Percentiles rank a stretch among this genome's conserved stretches.
phyloP scores from a whole-genome alignment of 106 monocot genomes.

The Ottelia alismoides region DNA sequence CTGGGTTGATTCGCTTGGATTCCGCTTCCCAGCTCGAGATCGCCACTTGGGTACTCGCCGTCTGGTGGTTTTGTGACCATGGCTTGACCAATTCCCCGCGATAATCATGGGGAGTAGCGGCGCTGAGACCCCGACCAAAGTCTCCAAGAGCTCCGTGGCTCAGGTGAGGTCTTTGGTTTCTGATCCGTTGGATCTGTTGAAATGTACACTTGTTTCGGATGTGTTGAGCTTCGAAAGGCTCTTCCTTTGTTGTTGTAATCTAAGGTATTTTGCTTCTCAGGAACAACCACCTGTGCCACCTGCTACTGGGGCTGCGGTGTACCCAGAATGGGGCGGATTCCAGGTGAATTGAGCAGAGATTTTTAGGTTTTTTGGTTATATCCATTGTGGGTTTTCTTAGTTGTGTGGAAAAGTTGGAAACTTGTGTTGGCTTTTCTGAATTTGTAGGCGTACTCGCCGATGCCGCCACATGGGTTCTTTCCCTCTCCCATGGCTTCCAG shows the following conservation, averaged over 20 bases:
- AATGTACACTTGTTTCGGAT: too few relatives aligned
- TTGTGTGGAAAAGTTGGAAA: neutral
- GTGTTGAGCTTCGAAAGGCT: neutral
- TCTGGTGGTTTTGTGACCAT: neutral
- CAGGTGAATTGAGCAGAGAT: conserved; percentile 15
- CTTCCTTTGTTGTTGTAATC: neutral
- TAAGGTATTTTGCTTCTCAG: conserved; percentile 3
- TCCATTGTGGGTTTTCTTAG: neutral
- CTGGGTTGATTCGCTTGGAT: too few relatives aligned
- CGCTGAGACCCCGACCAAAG: conserved; percentile 10
- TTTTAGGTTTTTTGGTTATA: neutral
- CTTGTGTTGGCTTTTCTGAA: neutral
- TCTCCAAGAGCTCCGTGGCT: conserved; percentile 8
- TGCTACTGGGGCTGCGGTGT: conserved; percentile 11
- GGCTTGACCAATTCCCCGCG: too few relatives aligned
- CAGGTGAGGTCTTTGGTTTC: conserved; percentile 3
- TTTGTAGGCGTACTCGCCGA: conserved; percentile 75
- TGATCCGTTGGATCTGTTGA: neutral
- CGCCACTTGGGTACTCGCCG: neutral
- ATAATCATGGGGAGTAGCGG: conserved; percentile 18
- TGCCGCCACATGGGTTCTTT: conserved; percentile 79
- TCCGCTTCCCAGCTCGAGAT: neutral
- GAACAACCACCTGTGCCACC: conserved; percentile 9
- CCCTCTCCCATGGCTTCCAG: conserved; percentile 69
- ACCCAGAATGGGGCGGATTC: conserved; percentile 42